These are phyloP conservation scores for Globisporangium cylindrosporum DNA, from an alignment of 352 stramenopile species.

Conservation along the genomic window DNA sequence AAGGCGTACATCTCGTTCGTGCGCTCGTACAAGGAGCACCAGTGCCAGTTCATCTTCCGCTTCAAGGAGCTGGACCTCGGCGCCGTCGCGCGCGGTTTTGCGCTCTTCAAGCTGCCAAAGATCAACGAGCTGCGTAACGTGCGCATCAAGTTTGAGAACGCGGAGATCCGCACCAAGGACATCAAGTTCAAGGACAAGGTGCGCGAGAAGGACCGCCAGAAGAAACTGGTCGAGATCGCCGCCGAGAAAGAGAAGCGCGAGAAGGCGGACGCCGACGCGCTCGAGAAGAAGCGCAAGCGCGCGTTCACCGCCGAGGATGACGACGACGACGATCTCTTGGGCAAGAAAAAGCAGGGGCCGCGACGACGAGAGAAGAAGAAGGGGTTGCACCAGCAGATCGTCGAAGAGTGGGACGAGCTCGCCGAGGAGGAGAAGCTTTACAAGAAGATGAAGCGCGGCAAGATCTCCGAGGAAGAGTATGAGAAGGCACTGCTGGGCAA, in stretches of 20 bases:
- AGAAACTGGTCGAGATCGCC: slow-evolving; percentile 85
- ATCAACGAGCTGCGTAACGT: slow-evolving; percentile 85
- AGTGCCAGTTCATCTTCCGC: slow-evolving; percentile 98
- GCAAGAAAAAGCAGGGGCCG: slow-evolving; percentile 68
- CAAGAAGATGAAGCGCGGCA: slow-evolving; percentile 97
- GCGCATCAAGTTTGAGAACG: slow-evolving; percentile 82
- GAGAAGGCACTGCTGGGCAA: slow-evolving; percentile 74
- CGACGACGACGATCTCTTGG: slow-evolving; percentile 36
- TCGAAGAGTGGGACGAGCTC: slow-evolving; percentile 99
- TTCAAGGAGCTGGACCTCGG: slow-evolving; percentile 97
- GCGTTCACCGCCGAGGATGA: slow-evolving; percentile 47
- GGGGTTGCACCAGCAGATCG: slow-evolving; percentile 94
- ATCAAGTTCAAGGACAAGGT: slow-evolving; percentile 96
- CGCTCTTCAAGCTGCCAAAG: slow-evolving; percentile 78
- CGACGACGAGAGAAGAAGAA: slow-evolving; percentile 94
- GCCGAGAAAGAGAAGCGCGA: slow-evolving; percentile 70
- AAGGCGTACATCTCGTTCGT: slow-evolving; percentile 99
- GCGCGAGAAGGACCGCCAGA: slow-evolving; percentile 95
- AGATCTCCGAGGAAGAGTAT: slow-evolving; percentile 96
- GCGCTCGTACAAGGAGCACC: slow-evolving; percentile 98
- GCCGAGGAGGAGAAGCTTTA: slow-evolving; percentile 96
- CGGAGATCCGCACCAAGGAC: slow-evolving; percentile 86
- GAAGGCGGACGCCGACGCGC: slow-evolving; percentile 47
- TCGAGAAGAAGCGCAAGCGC: slow-evolving; percentile 59
- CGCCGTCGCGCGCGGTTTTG: slow-evolving; percentile 85